Evolutionary conservation across 257 asterid genomes (phyloP).

Genomic region (Scutellaria minor): DNA sequence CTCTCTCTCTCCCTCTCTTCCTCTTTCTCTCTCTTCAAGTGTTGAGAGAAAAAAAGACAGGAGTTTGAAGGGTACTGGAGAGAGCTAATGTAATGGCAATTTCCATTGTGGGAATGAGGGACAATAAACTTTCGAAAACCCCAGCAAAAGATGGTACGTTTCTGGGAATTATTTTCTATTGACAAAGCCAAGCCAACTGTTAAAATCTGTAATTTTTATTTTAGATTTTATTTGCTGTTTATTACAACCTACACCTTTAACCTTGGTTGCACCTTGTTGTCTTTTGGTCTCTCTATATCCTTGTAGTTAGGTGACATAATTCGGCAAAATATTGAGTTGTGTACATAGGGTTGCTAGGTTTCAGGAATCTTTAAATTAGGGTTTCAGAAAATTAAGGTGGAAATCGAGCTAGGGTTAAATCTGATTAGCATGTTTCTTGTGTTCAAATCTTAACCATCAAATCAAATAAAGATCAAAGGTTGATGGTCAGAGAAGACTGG

Average conservation of each 20-base stretch:
- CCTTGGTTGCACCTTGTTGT: constrained; percentile 46
- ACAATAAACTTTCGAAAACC: constrained; percentile 55
- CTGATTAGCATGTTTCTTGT: constrained; percentile 41
- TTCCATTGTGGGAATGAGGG: constrained; percentile 54
- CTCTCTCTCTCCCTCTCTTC: constrained; percentile 17
- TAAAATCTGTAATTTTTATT: not conserved
- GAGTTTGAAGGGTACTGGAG: constrained; percentile 12
- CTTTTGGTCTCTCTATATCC: constrained; percentile 49
- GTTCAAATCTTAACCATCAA: constrained; percentile 65
- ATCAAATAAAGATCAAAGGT: constrained; percentile 44
- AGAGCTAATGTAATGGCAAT: constrained; percentile 36
- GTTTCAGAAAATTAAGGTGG: constrained; percentile 31
- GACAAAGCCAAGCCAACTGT: constrained; percentile 53
- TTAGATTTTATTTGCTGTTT: not conserved
- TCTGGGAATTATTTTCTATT: constrained; percentile 38
- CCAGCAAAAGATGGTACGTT: constrained; percentile 45
- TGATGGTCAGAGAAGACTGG: constrained; percentile 39
- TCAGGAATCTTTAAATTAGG: constrained; percentile 43
- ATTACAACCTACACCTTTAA: constrained; percentile 29
- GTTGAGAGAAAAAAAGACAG: constrained; percentile 32
- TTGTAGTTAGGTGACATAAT: constrained; percentile 20
- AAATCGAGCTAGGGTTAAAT: constrained; percentile 25
- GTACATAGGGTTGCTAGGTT: constrained; percentile 38
- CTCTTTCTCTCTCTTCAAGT: not conserved
- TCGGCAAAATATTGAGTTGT: constrained; percentile 16